These are phyloP conservation scores for Ustilago hordei DNA, from an alignment of 1,284 basidiomycete genomes.

Conservation along the genomic window DNA sequence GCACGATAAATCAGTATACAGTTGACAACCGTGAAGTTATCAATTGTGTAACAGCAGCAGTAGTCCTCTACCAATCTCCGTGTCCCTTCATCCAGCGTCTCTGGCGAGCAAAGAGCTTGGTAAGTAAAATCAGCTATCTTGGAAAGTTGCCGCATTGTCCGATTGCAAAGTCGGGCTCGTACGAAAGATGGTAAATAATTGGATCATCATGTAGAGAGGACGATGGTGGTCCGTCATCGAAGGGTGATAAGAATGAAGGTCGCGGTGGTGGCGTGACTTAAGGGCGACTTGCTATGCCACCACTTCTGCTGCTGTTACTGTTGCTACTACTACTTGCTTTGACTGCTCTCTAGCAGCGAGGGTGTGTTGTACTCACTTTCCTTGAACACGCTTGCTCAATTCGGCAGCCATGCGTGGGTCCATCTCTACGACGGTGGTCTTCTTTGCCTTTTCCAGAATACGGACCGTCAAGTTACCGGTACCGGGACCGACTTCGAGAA, in stretches of 20 bases:
- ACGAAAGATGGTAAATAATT: slow-evolving; percentile 60
- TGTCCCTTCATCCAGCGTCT: neutral
- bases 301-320: neutral
- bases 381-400: slow-evolving; percentile 95
- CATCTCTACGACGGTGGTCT: slow-evolving; percentile 94
- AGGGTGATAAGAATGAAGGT: neutral
- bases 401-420: slow-evolving; percentile 99
- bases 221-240: neutral
- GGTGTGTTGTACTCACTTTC: slow-evolving; percentile 79
- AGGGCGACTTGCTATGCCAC: neutral
- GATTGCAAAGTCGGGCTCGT: slow-evolving; percentile 57
- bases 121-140: slow-evolving; percentile 38
- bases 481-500: slow-evolving; percentile 97
- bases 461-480: slow-evolving; percentile 96
- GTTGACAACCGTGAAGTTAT: neutral
- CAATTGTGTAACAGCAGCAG: slow-evolving; percentile 5
- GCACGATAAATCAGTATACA: slow-evolving; percentile 17
- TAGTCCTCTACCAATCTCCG: neutral
- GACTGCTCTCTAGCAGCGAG: neutral
- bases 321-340: slow-evolving; percentile 3
- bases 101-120: neutral
- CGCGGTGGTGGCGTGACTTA: neutral
- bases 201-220: slow-evolving; percentile 40
- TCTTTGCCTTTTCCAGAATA: slow-evolving; percentile 93
- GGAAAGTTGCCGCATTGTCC: slow-evolving; percentile 58